A percentile compares a stretch with the other conserved stretches of the same genome.
These are phyloP conservation scores for Taphrina sp. DNA, from an alignment of 1,139 yeast species.

Conservation along the genomic window DNA sequence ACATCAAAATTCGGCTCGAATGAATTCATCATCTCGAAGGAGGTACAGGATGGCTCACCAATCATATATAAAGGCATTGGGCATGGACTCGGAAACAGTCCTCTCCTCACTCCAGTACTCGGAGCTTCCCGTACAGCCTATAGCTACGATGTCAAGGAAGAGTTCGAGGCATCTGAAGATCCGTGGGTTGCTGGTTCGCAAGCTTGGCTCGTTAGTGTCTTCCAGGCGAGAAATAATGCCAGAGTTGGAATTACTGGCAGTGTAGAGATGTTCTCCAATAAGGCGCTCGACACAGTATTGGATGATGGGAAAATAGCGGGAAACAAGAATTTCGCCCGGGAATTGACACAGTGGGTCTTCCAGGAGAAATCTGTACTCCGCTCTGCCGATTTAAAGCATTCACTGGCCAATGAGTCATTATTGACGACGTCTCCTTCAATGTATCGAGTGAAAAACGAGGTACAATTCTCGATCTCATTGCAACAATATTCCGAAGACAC, in stretches of 20 bases:
- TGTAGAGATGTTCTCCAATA: slow-evolving; percentile 51
- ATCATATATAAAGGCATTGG: slow-evolving; percentile 51
- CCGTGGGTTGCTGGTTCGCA: slow-evolving; percentile 83
- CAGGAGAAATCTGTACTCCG: slow-evolving; percentile 65
- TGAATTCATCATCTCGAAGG: slow-evolving; percentile 32
- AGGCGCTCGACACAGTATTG: slow-evolving; percentile 32
- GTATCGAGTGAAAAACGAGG: slow-evolving; percentile 40
- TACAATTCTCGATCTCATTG: slow-evolving; percentile 59
- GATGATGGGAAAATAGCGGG: slow-evolving; percentile 38
- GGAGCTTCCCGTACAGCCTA: slow-evolving; percentile 68
- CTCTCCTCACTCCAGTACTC: slow-evolving; percentile 67
- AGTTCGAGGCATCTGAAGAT: slow-evolving; percentile 42
- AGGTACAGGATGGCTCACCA: slow-evolving; percentile 35
- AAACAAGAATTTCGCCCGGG: slow-evolving; percentile 48
- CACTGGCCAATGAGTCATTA: slow-evolving; percentile 52
- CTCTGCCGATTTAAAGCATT: slow-evolving; percentile 53
- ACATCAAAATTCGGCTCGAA: slow-evolving; percentile 30
- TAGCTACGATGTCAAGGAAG: slow-evolving; percentile 53
- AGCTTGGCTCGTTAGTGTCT: slow-evolving; percentile 71
- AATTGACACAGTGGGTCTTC: slow-evolving; percentile 71
- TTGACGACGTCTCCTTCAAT: slow-evolving; percentile 52
- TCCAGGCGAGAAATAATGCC: slow-evolving; percentile 78
- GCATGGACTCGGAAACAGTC: slow-evolving; percentile 60
- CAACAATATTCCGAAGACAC: slow-evolving; percentile 59
- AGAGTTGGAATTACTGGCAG: slow-evolving; percentile 82